phyloP scores from a whole-genome alignment of 2,329 filamentous ascomycete genomes.

The Ophiocordyceps australis region DNA sequence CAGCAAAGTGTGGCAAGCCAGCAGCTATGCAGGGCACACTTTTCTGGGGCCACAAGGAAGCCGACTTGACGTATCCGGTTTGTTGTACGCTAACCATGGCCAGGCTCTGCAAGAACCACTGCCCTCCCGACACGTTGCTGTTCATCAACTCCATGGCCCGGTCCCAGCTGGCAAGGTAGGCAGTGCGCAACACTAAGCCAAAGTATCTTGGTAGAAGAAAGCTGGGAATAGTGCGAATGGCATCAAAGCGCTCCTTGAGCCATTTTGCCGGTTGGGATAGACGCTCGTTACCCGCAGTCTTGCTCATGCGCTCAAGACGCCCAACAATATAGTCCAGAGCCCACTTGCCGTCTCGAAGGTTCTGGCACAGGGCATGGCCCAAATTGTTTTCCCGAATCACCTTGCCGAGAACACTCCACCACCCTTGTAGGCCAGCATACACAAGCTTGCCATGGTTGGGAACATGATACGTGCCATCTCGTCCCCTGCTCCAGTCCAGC shows the following conservation, averaged over 20 bases:
- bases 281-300: constrained; percentile 39
- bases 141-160: constrained; percentile 65
- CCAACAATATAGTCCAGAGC: constrained; percentile 73
- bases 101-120: constrained; percentile 76
- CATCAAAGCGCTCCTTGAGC: constrained; percentile 72
- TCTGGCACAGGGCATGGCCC: constrained; percentile 83
- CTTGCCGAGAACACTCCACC: constrained; percentile 82
- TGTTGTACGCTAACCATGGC: constrained; percentile 86
- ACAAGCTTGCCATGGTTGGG: constrained; percentile 71
- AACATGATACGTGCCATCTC: constrained; percentile 77
- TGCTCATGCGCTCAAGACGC: constrained; percentile 55
- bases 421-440: constrained; percentile 94
- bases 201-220: constrained; percentile 91
- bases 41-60: constrained; percentile 75
- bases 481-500: constrained; percentile 56
- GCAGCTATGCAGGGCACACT: constrained; percentile 76
- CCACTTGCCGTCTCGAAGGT: constrained; percentile 84
- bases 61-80: constrained; percentile 76
- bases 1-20: constrained; percentile 83
- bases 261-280: constrained; percentile 54
- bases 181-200: constrained; percentile 70
- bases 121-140: constrained; percentile 57
- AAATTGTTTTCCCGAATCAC: constrained; percentile 82
- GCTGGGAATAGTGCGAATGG: constrained; percentile 67
- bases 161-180: constrained; percentile 70